Conservation (phyloP, 2,329 filamentous ascomycete genomes). For the Mollisiaceae sp. region DNA sequence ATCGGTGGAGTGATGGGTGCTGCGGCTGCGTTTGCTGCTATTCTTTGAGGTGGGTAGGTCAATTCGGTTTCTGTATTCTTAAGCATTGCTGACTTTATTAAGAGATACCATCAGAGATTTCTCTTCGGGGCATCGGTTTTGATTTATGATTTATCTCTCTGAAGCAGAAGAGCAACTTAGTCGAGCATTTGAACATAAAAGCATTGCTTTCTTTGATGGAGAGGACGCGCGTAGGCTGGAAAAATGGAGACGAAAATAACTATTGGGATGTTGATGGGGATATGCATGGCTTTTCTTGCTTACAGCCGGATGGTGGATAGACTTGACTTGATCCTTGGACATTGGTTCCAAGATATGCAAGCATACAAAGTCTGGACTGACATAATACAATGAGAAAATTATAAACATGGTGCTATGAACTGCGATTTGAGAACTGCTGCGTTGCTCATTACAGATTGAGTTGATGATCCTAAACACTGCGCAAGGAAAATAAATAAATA, state of each 20-base stretch:
- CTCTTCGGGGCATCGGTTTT: not conserved
- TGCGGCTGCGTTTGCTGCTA: not conserved
- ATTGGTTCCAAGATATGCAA: not conserved
- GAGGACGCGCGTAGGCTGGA: not conserved
- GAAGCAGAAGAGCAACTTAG: not conserved
- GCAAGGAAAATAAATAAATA: too few species aligned
- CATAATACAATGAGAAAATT: not conserved
- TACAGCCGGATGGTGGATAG: too few species aligned
- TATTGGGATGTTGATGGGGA: not conserved
- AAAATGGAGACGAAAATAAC: not conserved
- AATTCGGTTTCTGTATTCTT: not conserved
- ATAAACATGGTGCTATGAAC: not conserved
- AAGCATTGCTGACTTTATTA: not conserved
- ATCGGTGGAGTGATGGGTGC: conserved; percentile 12
- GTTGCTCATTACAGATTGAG: not conserved
- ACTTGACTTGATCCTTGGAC: not conserved
- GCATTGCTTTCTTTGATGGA: not conserved
- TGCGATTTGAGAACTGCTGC: not conserved
- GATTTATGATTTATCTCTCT: not conserved
- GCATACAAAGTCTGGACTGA: not conserved
- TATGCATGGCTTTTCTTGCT: not conserved
- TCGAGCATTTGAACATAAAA: not conserved
- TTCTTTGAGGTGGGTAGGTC: conserved; percentile 2
- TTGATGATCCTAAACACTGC: too few species aligned
- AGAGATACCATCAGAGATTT: not conserved